A percentile compares a stretch with the other conserved stretches of the same genome.
These are phyloP conservation scores for Plasmopara muralis DNA, from an alignment of 352 stramenopile species.

Conservation along the genomic window DNA sequence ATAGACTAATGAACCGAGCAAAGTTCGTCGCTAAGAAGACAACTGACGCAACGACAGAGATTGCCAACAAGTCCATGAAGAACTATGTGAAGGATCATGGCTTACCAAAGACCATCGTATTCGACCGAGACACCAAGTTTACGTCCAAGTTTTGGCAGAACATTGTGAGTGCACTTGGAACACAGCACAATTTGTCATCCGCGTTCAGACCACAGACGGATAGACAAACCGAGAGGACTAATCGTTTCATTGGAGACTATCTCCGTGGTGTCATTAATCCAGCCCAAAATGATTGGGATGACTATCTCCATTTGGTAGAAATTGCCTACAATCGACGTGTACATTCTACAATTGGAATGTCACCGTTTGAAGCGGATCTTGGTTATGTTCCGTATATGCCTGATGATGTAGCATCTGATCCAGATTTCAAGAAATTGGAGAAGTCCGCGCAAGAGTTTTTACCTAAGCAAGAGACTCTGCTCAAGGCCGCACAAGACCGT, in stretches of 20 bases:
- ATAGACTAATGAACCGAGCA: not conserved
- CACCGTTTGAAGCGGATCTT: too few species aligned
- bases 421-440: not conserved
- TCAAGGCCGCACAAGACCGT: conserved; percentile 4
- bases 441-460: not conserved
- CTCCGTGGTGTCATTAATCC: not conserved
- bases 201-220: conserved; percentile 3
- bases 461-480: not conserved
- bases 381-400: not conserved
- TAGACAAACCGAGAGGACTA: conserved; percentile 9
- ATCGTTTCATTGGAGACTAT: conserved; percentile 12
- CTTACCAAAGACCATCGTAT: not conserved
- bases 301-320: too few species aligned
- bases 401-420: conserved; percentile 1
- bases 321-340: too few species aligned
- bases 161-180: conserved; percentile 1
- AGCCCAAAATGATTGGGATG: too few species aligned
- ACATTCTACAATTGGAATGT: too few species aligned
- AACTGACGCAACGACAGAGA: too few species aligned
- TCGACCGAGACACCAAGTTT: not conserved
- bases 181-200: not conserved
- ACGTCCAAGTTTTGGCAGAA: conserved; percentile 7
- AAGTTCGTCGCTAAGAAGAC: not conserved
- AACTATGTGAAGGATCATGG: conserved; percentile 12
- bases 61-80: too few species aligned